phyloP scores from a whole-genome alignment of 352 stramenopile genomes.

The Plasmopara viticola region DNA sequence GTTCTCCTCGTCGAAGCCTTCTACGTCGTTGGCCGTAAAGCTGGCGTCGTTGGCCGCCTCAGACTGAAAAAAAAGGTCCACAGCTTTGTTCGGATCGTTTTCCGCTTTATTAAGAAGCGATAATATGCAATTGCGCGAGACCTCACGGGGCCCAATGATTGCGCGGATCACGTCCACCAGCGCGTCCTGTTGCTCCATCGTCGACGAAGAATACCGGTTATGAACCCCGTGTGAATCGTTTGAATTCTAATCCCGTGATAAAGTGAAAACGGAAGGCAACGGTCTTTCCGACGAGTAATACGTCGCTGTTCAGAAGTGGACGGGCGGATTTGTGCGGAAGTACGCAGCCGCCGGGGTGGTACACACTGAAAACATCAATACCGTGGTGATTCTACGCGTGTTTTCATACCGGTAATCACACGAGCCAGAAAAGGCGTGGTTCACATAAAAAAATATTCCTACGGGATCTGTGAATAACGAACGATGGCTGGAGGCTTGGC shows the following conservation, averaged over 20 bases:
- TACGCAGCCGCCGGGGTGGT: neutral
- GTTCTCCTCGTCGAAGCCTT: slow-evolving; percentile 39
- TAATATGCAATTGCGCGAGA: slow-evolving; percentile 60
- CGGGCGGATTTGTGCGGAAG: neutral
- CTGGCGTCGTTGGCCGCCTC: slow-evolving; percentile 35
- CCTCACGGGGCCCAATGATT: slow-evolving; percentile 60
- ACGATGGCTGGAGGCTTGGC: slow-evolving; percentile 24
- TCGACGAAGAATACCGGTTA: slow-evolving; percentile 1
- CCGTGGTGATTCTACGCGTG: neutral
- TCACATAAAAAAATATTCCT: neutral
- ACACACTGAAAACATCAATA: slow-evolving; percentile 1
- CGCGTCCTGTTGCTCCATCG: slow-evolving; percentile 58
- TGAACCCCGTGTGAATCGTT: slow-evolving; percentile 6
- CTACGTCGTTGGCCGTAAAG: slow-evolving; percentile 47
- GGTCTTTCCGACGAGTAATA: slow-evolving; percentile 10
- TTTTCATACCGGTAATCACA: too few species aligned
- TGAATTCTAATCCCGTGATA: slow-evolving; percentile 23
- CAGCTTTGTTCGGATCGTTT: slow-evolving; percentile 78
- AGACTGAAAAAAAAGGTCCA: slow-evolving; percentile 74
- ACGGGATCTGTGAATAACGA: neutral
- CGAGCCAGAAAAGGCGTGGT: neutral
- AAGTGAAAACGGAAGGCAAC: slow-evolving; percentile 5
- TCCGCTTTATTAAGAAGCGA: slow-evolving; percentile 46
- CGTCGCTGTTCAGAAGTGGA: slow-evolving; percentile 7
- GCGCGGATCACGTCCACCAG: slow-evolving; percentile 74